Evolutionary conservation across 2,329 filamentous ascomycete species (phyloP).

Genomic region (Colletotrichum euphorbiae): DNA sequence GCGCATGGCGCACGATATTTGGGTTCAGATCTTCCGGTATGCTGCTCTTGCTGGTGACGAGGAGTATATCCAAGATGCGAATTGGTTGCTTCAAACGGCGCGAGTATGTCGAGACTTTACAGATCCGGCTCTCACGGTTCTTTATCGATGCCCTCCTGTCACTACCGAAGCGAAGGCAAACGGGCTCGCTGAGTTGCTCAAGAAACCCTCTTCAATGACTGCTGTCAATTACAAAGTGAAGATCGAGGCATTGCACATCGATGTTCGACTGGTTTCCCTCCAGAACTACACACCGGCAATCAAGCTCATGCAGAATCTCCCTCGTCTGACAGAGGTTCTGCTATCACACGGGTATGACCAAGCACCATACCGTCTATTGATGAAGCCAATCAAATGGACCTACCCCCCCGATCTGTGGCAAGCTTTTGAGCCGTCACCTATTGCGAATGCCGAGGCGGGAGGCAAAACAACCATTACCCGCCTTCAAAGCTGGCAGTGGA

Average conservation of each 20-base stretch:
- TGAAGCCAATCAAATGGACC: slow-evolving; percentile 72
- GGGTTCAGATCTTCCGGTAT: slow-evolving; percentile 76
- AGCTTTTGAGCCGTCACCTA: slow-evolving; percentile 62
- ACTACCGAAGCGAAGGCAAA: slow-evolving; percentile 58
- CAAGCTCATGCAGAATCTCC: slow-evolving; percentile 72
- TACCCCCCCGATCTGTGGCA: slow-evolving; percentile 76
- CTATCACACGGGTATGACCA: slow-evolving; percentile 78
- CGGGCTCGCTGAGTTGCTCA: slow-evolving; percentile 64
- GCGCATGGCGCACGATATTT: slow-evolving; percentile 73
- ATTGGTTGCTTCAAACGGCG: slow-evolving; percentile 75
- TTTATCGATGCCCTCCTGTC: slow-evolving; percentile 78
- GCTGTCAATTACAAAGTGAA: slow-evolving; percentile 76
- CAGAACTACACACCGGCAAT: slow-evolving; percentile 60
- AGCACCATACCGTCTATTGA: slow-evolving; percentile 72
- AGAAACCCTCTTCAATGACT: slow-evolving; percentile 61
- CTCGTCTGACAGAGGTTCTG: slow-evolving; percentile 75
- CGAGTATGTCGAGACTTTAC: slow-evolving; percentile 72
- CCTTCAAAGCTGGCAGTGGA: slow-evolving; percentile 72
- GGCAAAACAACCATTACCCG: slow-evolving; percentile 49
- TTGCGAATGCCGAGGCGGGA: slow-evolving; percentile 54
- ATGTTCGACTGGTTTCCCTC: slow-evolving; percentile 72
- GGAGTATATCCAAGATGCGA: slow-evolving; percentile 51
- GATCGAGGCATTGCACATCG: slow-evolving; percentile 76
- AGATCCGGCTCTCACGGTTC: slow-evolving; percentile 78
- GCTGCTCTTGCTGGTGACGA: slow-evolving; percentile 61